A percentile compares a stretch with the other conserved stretches of the same genome.
These are phyloP conservation scores for Fraxinus sp. DNA, from an alignment of 305 asterid species.

Conservation along the genomic window DNA sequence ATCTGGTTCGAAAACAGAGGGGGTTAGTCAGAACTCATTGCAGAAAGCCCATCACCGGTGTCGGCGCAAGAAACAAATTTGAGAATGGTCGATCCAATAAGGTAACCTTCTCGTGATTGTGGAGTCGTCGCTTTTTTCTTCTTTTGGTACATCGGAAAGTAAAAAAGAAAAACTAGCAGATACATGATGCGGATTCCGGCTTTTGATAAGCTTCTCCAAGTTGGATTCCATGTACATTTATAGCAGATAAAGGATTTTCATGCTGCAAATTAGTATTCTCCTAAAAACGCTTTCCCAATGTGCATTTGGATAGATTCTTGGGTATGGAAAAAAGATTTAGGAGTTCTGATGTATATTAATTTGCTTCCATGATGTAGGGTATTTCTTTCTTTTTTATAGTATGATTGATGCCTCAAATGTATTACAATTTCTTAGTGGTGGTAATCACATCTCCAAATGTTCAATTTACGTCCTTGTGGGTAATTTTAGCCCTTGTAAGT, in stretches of 20 bases:
- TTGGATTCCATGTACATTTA: not conserved
- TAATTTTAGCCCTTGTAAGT: not conserved
- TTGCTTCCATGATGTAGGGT: not conserved
- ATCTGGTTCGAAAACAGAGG: slow-evolving; percentile 55
- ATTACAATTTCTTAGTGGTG: not conserved
- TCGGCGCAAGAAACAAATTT: slow-evolving; percentile 84
- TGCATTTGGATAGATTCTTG: not conserved
- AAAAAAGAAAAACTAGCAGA: not conserved
- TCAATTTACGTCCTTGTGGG: not conserved
- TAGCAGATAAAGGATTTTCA: not conserved
- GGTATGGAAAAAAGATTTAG: not conserved
- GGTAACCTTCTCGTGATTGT: slow-evolving; percentile 3
- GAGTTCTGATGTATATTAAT: not conserved
- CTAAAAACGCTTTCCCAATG: not conserved
- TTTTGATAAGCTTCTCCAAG: not conserved
- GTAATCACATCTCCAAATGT: not conserved
- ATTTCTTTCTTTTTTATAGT: not conserved
- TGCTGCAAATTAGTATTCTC: not conserved
- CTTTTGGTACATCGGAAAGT: not conserved
- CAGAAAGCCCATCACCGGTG: slow-evolving; percentile 91
- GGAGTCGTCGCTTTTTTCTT: not conserved
- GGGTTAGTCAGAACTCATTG: slow-evolving; percentile 67
- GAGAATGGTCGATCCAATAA: slow-evolving; percentile 50
- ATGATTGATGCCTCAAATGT: not conserved
- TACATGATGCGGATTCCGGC: not conserved